phyloP scores from a whole-genome alignment of 805 yeast species.

The Wickerhamomyces chambardii region DNA sequence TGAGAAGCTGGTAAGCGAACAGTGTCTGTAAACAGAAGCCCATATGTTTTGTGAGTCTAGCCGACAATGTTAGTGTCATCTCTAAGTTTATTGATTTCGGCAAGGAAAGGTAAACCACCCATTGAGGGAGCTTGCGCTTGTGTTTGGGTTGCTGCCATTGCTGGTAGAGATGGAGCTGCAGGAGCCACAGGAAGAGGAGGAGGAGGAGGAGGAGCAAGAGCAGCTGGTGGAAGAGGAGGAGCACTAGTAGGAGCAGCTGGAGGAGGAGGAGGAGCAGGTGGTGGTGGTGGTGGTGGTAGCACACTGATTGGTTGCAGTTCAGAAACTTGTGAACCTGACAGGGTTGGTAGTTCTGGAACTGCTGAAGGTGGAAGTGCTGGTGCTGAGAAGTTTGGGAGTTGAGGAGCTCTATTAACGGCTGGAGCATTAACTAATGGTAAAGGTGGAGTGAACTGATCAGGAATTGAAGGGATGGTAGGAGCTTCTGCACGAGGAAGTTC shows the following conservation, averaged over 20 bases:
- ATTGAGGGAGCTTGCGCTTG: slow-evolving; percentile 17
- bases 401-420: slow-evolving; percentile 3
- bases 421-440: slow-evolving; percentile 18
- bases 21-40: no score
- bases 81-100: slow-evolving; percentile 39
- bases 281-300: slow-evolving; percentile 18
- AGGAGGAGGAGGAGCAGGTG: slow-evolving; percentile 10
- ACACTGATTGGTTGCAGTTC: slow-evolving; percentile 11
- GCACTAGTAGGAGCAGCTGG: slow-evolving; percentile 8
- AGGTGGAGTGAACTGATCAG: slow-evolving; percentile 21
- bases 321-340: slow-evolving; percentile 22
- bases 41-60: no score
- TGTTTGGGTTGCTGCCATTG: slow-evolving; percentile 5
- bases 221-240: slow-evolving; percentile 3
- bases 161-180: slow-evolving; percentile 2
- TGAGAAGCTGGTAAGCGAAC: no score
- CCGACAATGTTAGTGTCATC: slow-evolving; percentile 37
- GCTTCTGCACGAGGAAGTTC: slow-evolving; percentile 19
- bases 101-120: slow-evolving; percentile 39
- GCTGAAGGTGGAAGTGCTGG: slow-evolving; percentile 28
- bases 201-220: slow-evolving; percentile 7
- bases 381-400: slow-evolving; percentile 12
- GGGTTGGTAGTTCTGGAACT: slow-evolving; percentile 23
- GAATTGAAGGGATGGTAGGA: slow-evolving; percentile 22
- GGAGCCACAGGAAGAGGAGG: slow-evolving; percentile 9